phyloP scores from a whole-genome alignment of 805 yeast genomes.

The Cyberlindnera mrakii region DNA sequence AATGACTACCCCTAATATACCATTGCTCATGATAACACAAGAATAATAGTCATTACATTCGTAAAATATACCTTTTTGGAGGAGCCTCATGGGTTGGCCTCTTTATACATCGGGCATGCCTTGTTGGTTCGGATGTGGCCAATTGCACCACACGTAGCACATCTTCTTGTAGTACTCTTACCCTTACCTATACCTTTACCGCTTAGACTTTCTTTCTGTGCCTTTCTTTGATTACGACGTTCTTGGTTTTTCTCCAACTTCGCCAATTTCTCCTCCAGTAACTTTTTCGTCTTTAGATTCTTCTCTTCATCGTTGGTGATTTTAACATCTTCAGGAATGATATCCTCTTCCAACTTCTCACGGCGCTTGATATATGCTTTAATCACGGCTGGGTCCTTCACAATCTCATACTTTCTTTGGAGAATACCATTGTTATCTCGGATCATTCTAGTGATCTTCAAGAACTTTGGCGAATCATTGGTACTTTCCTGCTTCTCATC shows the following conservation, averaged over 20 bases:
- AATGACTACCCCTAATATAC: background rate
- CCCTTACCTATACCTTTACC: conserved; percentile 26
- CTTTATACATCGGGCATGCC: conserved; percentile 82
- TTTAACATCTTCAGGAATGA: conserved; percentile 65
- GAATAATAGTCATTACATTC: background rate
- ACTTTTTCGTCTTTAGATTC: conserved; percentile 68
- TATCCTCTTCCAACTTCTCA: conserved; percentile 55
- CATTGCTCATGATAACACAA: background rate
- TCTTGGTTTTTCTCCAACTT: conserved; percentile 73
- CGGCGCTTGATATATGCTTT: conserved; percentile 74
- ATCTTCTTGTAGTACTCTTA: conserved; percentile 57
- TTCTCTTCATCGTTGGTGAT: conserved; percentile 82
- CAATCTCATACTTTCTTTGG: conserved; percentile 71
- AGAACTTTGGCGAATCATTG: conserved; percentile 26
- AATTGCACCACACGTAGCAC: conserved; percentile 92
- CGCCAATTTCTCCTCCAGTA: conserved; percentile 78
- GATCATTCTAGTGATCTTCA: conserved; percentile 71
- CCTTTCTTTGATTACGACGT: conserved; percentile 52
- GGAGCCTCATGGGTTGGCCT: conserved; percentile 21
- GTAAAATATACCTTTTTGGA: background rate
- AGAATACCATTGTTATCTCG: conserved; percentile 81
- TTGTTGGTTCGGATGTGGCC: conserved; percentile 91
- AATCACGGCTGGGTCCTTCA: conserved; percentile 82
- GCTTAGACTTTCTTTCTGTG: conserved; percentile 33
- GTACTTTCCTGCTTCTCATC: conserved; percentile 12